These are phyloP conservation scores for Blepharisma undulans DNA, from an alignment of 169 alveolate genomes.

Conservation along the genomic window DNA sequence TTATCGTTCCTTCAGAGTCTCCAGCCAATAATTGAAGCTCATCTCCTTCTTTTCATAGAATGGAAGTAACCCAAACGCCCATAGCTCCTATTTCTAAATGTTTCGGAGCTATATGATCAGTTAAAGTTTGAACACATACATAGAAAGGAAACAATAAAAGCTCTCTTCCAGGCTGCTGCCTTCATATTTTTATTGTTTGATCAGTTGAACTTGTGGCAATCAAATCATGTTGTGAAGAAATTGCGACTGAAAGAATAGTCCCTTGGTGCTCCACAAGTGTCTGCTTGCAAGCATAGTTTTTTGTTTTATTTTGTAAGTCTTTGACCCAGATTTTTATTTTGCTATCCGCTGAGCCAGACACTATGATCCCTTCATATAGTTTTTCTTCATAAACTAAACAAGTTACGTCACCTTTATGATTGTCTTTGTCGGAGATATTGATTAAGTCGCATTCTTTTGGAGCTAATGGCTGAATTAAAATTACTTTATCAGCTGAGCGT, in stretches of 20 bases:
- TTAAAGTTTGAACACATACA: conserved; percentile 50
- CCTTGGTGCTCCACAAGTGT: conserved; percentile 70
- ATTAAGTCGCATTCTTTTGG: conserved; percentile 2
- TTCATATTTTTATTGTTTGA: conserved; percentile 59
- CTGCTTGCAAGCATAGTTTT: conserved; percentile 52
- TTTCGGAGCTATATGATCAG: conserved; percentile 48
- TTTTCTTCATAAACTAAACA: conserved; percentile 54
- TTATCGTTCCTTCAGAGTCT: conserved; percentile 66
- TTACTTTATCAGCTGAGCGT: conserved; percentile 55
- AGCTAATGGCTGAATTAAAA: neutral
- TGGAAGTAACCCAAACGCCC: conserved; percentile 64
- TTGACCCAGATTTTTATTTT: conserved; percentile 67
- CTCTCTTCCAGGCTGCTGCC: conserved; percentile 53
- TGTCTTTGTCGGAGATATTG: neutral
- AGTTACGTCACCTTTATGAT: conserved; percentile 59
- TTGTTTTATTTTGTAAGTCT: conserved; percentile 47
- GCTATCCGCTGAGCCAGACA: conserved; percentile 66
- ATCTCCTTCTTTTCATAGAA: conserved; percentile 70
- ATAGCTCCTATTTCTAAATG: conserved; percentile 43
- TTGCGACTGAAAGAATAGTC: conserved; percentile 48
- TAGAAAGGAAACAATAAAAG: conserved; percentile 70
- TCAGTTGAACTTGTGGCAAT: conserved; percentile 59
- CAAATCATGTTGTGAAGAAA: conserved; percentile 44
- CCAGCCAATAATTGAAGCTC: conserved; percentile 60
- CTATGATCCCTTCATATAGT: conserved; percentile 49